Evolutionary conservation across 2,329 filamentous ascomycete genomes (phyloP), one percentile per base, ranked within the genome.

Genomic region (Zymoseptoria passerinii): DNA sequence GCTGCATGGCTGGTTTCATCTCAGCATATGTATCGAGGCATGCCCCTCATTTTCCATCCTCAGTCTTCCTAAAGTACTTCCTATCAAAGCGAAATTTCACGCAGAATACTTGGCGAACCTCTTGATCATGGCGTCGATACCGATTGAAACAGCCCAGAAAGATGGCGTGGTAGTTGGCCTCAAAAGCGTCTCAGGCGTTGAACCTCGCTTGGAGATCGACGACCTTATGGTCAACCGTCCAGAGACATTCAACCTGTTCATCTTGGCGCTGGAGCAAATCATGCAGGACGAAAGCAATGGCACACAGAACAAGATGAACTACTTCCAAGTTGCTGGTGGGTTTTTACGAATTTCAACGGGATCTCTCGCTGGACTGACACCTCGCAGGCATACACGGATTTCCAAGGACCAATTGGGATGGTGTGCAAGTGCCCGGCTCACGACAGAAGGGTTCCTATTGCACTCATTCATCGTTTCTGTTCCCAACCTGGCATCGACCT

Each of bases 401-500:
- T 8, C 49, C 49, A 20, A 8, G 49, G 2, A 50, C 5, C 3
- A 27, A 50, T 8, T 50, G 49, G 49, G 49, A 50, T 27, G 23
- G 23, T 20, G 49, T 50, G 19, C 19, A 50, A 10, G 49, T 50
- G 3, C 49, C 49, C 19, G 49, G 49, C 19, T 20, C 23, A 5
- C 9, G 23, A n/a, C 19, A 27, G 5, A 20, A 50, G 19, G 49
- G 49, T 4, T 50, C 49, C 9, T 50, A 50, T 35, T 54, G 53
- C 23, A 54, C 29, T 20, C 53, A 54, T 28, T 40, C 28, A 4
- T 54, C 53, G 28, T 23, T 44, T 20, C 16, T 54, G n/a, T 54
- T 54, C 19, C 53, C 35, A 18, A 44, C 53, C 4, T 54, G 53
- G 53, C 53, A 54, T 28, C 53, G 53, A 40, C 53, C 53, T 13